These are phyloP conservation scores for Oryza longistaminata DNA, from an alignment of 176 grass and related monocot genomes.

Conservation along the genomic window DNA sequence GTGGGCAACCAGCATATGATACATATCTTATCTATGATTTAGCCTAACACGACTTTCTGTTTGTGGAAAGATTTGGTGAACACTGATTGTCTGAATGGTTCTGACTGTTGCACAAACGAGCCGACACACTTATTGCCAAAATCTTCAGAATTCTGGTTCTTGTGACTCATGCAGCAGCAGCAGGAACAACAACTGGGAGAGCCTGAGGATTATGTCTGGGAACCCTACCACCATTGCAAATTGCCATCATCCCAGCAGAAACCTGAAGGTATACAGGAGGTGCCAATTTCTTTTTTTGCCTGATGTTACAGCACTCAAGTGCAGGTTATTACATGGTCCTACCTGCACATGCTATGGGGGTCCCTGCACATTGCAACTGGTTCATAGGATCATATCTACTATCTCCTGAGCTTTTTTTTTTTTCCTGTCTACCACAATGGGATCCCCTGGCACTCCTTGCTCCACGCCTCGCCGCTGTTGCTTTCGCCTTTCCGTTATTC, in stretches of 20 bases:
- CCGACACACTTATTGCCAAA: constrained; percentile 13
- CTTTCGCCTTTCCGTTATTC: constrained; percentile 30
- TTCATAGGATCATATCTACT: constrained; percentile 17
- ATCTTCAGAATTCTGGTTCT: not conserved
- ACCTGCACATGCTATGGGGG: constrained; percentile 32
- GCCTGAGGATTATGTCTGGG: constrained; percentile 2
- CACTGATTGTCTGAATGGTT: not conserved
- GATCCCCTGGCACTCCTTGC: not conserved
- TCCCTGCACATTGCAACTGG: constrained; percentile 4
- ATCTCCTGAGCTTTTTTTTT: not conserved
- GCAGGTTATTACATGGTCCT: constrained; percentile 46
- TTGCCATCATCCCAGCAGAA: not conserved
- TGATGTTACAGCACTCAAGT: constrained; percentile 39
- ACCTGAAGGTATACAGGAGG: not conserved
- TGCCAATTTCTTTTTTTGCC: not conserved
- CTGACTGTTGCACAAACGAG: not conserved
- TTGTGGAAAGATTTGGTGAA: constrained; percentile 35
- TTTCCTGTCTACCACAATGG: constrained; percentile 21
- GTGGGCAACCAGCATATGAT: constrained; percentile 10
- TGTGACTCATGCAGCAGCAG: constrained; percentile 21
- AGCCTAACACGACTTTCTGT: constrained; percentile 22
- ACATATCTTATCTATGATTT: constrained; percentile 16
- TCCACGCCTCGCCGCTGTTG: not conserved
- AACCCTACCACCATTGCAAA: not conserved
- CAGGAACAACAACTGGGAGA: constrained; percentile 17